These are phyloP conservation scores for Heterobasidion annosum DNA, from an alignment of 1,284 basidiomycete genomes.

Conservation along the genomic window DNA sequence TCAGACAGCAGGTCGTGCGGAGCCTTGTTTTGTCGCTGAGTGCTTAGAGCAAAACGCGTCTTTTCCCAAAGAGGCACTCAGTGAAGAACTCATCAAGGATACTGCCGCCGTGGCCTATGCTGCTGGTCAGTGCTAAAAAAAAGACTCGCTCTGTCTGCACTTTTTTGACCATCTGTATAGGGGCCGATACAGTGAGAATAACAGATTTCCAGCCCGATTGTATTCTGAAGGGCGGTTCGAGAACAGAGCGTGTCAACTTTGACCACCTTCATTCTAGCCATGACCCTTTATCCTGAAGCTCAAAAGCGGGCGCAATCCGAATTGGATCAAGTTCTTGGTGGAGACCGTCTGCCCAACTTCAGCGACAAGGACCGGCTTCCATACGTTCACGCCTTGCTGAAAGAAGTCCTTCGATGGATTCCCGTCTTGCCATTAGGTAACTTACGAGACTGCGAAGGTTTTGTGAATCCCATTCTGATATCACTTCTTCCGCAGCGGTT, in stretches of 20 bases:
- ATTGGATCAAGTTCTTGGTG: slow-evolving; percentile 29
- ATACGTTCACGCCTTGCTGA: slow-evolving; percentile 29
- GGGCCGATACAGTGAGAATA: slow-evolving; percentile 11
- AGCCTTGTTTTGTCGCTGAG: slow-evolving; percentile 10
- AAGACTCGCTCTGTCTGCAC: background rate
- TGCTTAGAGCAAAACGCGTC: slow-evolving; percentile 9
- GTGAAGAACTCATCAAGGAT: slow-evolving; percentile 12
- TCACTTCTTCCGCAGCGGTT: slow-evolving; percentile 1
- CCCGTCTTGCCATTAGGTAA: slow-evolving; percentile 13
- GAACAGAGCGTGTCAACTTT: slow-evolving; percentile 32
- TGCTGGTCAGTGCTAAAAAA: slow-evolving; percentile 6
- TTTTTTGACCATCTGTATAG: background rate
- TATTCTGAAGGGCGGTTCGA: background rate
- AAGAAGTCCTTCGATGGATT: slow-evolving; percentile 27
- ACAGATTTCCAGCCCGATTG: background rate
- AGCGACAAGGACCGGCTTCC: slow-evolving; percentile 28
- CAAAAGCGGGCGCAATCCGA: slow-evolving; percentile 30
- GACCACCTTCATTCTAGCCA: slow-evolving; percentile 28
- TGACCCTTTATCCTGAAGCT: slow-evolving; percentile 29
- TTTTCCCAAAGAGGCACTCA: slow-evolving; percentile 4
- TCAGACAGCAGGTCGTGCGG: slow-evolving; percentile 8
- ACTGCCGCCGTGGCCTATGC: slow-evolving; percentile 11
- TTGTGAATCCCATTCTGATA: background rate
- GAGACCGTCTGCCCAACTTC: slow-evolving; percentile 29
- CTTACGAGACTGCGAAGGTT: background rate